Conservation (phyloP, 129 eudicot genomes). For the Flaveria sonorensis region DNA sequence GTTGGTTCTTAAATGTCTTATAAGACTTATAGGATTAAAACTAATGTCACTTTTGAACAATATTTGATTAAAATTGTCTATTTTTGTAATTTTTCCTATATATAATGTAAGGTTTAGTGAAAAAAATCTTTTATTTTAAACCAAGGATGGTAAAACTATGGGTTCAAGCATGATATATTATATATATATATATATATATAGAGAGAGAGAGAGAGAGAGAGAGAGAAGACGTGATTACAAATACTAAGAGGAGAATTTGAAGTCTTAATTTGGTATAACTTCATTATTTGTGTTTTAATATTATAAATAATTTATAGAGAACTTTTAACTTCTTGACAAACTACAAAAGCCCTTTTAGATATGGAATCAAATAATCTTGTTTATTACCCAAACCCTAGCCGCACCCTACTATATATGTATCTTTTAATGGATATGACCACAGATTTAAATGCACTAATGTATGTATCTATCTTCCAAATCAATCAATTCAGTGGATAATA, state of each 20-base stretch:
- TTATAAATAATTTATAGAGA: neutral
- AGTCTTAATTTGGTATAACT: slow-evolving; percentile 4
- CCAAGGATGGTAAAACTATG: too few species aligned
- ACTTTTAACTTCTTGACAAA: slow-evolving; percentile 24
- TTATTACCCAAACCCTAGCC: slow-evolving; percentile 1
- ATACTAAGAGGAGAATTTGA: slow-evolving; percentile 3
- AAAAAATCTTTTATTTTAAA: too few species aligned
- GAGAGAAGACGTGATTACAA: neutral
- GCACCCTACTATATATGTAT: neutral
- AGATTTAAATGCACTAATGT: slow-evolving; percentile 10
- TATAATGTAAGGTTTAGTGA: too few species aligned
- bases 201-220: too few species aligned
- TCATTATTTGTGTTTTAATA: slow-evolving; percentile 15
- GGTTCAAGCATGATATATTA: too few species aligned
- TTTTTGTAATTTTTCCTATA: too few species aligned
- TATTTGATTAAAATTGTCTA: too few species aligned
- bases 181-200: too few species aligned
- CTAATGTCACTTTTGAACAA: too few species aligned
- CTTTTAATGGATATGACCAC: slow-evolving; percentile 22
- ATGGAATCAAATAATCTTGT: slow-evolving; percentile 28
- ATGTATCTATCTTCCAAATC: slow-evolving; percentile 31
- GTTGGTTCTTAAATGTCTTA: too few species aligned
- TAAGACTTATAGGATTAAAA: too few species aligned
- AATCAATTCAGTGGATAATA: slow-evolving; percentile 22
- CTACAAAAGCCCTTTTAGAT: slow-evolving; percentile 33